Base-by-base conservation (phyloP, 176 grass and related monocot species). In the Oryza brachyantha region DNA sequence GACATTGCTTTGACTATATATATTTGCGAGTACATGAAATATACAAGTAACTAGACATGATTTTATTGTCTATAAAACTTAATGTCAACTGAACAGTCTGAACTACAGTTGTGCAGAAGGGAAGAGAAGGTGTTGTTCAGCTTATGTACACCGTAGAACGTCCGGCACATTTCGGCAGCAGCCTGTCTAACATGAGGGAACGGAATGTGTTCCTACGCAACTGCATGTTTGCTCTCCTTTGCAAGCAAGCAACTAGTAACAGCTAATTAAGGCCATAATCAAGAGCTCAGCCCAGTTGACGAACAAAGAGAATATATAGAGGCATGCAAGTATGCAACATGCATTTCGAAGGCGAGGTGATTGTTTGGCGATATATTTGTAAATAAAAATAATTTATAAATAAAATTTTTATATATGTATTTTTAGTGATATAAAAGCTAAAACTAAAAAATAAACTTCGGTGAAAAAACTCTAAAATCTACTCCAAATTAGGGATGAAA, bases 241-340 rank as follows among this genome's bases (percentile, higher is more conserved):
- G 42, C 76, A 58, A 84, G 55, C 42, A 75, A 46, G 12, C 12
- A 14, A 84, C 64, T 19, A 38, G 7, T n/a, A 8, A 55, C 50
- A 27, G 8, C 13, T 41, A 27, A 34, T 34, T 69, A 67, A 69
- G 86, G 32, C 10, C 24, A 68, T 68, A 69, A 74, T 74, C 66
- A 34, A 59, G 25, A 9, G 3, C 10, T 16, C 3, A 8, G 21
- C 38, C 54, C 43, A 35, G 42, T 88, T 70, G 76, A 84, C 81
- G 25, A 84, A 69, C 52, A 70, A 34, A 80, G 45, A 74, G 69
- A 75, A 84, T 79, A 52, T 42, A 64, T 10, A 40, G 37, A n/a
- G n/a, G n/a, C n/a, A n/a, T n/a, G n/a, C n/a, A n/a, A n/a, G n/a
- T n/a, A n/a, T n/a, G n/a, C n/a, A n/a, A n/a, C n/a, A n/a, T n/a